phyloP scores from a whole-genome alignment of 768 basidiomycete species.

The Lactarius tabidus region DNA sequence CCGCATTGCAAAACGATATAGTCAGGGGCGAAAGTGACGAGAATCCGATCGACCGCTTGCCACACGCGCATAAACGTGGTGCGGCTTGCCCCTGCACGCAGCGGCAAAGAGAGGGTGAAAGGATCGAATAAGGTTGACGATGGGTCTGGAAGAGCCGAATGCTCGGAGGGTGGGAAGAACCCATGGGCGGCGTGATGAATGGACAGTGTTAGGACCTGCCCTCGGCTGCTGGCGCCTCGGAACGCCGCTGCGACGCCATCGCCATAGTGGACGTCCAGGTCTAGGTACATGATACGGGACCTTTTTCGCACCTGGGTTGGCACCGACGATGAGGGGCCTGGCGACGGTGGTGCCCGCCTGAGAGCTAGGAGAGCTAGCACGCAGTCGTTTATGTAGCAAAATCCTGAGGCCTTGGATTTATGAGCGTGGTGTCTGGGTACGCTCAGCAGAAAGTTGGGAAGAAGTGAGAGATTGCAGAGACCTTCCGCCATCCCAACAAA shows the following conservation, averaged over 20 bases:
- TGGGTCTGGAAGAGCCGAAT: conserved; percentile 44
- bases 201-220: conserved; percentile 57
- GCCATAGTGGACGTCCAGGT: conserved; percentile 88
- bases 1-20: conserved; percentile 84
- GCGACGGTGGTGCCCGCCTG: conserved; percentile 36
- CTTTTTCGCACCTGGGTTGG: conserved; percentile 30
- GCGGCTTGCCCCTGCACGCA: conserved; percentile 65
- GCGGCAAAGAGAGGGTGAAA: conserved; percentile 76
- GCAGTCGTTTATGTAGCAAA: conserved; percentile 92
- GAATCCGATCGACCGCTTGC: conserved; percentile 56
- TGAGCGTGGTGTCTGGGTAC: conserved; percentile 72
- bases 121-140: conserved; percentile 43
- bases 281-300: conserved; percentile 81
- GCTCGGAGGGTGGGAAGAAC: conserved; percentile 71
- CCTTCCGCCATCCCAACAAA: conserved; percentile 94
- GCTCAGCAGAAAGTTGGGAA: not conserved
- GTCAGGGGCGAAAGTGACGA: conserved; percentile 63
- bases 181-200: conserved; percentile 79
- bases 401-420: conserved; percentile 76
- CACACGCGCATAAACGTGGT: conserved; percentile 62
- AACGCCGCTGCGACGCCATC: conserved; percentile 86
- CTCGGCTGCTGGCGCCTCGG: conserved; percentile 33
- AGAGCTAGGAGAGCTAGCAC: conserved; percentile 76
- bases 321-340: conserved; percentile 1
- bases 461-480: conserved; percentile 29